phyloP scores from a whole-genome alignment of 345 rosid genomes.

The Sapria himalayana region DNA sequence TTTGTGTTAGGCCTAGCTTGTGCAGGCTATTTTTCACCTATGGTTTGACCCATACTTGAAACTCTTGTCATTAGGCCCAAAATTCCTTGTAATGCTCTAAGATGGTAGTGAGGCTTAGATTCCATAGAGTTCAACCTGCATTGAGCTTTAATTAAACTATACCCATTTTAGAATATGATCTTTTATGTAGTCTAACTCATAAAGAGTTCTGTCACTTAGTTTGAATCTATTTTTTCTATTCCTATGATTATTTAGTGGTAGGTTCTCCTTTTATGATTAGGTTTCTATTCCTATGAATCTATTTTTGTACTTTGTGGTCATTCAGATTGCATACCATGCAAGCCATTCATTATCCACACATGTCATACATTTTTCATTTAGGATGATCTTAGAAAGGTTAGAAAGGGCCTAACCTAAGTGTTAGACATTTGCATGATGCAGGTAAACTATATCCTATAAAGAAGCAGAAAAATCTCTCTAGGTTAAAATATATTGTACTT shows the following conservation, averaged over 20 bases:
- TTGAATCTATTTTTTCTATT: no score
- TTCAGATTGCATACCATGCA: neutral
- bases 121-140: constrained; percentile 2
- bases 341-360: neutral
- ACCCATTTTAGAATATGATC: no score
- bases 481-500: no score
- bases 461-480: no score
- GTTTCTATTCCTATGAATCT: neutral
- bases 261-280: no score
- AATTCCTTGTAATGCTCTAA: neutral
- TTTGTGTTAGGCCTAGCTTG: neutral
- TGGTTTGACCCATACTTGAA: neutral
- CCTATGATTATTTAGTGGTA: no score
- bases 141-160: neutral
- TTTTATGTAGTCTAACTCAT: no score
- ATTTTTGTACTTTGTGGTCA: neutral
- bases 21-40: neutral
- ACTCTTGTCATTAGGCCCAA: neutral
- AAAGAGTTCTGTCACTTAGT: no score
- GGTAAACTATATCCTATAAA: no score
- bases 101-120: neutral
- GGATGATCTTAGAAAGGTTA: neutral
- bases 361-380: neutral
- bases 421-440: neutral
- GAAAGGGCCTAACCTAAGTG: no score